Percentiles rank a stretch among this genome's conserved stretches.
Conservation (phyloP, 768 basidiomycete genomes). For the Dendrothele bispora region DNA sequence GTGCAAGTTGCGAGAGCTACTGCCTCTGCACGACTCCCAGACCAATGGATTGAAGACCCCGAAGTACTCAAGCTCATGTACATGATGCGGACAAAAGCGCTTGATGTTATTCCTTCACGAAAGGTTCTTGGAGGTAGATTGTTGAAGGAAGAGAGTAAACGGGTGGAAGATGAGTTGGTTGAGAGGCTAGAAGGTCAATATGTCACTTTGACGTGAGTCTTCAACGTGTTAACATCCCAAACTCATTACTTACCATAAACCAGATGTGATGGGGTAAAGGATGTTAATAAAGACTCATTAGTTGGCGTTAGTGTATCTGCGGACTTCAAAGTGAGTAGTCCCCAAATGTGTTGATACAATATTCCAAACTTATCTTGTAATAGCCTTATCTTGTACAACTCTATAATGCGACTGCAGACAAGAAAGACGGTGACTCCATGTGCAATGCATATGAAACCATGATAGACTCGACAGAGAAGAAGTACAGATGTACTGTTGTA, state of each 20-base stretch:
- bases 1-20: conserved; percentile 4
- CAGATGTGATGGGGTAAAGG: conserved; percentile 8
- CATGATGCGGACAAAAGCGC: background rate
- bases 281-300: background rate
- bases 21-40: background rate
- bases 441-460: background rate
- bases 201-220: background rate
- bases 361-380: too few species aligned
- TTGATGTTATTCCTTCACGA: too few species aligned
- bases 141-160: too few species aligned
- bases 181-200: background rate
- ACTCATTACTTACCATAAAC: background rate
- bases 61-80: conserved; percentile 1
- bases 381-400: conserved; percentile 8
- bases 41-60: background rate
- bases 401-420: conserved; percentile 2
- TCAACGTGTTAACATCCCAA: background rate
- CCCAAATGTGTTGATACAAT: too few species aligned
- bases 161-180: background rate
- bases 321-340: conserved; percentile 1
- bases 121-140: too few species aligned
- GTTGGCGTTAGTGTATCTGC: conserved; percentile 6
- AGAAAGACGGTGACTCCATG: conserved; percentile 3
- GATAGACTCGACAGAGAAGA: conserved; percentile 6
- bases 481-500: conserved; percentile 6